A percentile compares a stretch with the other conserved stretches of the same genome.
These are phyloP conservation scores for Myrmaecium sp. DNA, from an alignment of 2,329 filamentous ascomycete species.

Conservation along the genomic window DNA sequence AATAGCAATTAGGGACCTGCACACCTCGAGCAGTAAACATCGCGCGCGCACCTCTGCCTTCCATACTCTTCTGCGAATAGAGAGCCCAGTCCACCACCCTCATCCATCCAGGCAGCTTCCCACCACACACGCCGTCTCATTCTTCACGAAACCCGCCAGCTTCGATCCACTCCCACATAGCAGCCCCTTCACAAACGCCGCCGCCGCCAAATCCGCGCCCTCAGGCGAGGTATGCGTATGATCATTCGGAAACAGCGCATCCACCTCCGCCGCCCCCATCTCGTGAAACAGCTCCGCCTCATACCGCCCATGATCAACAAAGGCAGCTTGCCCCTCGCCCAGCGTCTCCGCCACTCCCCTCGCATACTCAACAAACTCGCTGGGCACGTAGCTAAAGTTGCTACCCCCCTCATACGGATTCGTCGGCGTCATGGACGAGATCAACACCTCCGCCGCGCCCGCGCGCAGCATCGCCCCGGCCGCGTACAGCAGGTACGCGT, in stretches of 20 bases:
- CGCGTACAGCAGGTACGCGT: conserved; percentile 42
- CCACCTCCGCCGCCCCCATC: conserved; percentile 32
- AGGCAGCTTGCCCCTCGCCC: conserved; percentile 29
- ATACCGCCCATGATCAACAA: conserved; percentile 45
- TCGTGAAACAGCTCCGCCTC: conserved; percentile 35
- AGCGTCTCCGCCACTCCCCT: conserved; percentile 26
- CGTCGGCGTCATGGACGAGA: conserved; percentile 43
- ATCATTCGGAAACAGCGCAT: conserved; percentile 39
- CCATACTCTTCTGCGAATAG: too few species aligned
- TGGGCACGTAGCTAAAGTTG: conserved; percentile 30
- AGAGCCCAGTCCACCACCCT: too few species aligned
- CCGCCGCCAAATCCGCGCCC: conserved; percentile 38
- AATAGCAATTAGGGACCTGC: too few species aligned
- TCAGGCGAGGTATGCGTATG: conserved; percentile 44
- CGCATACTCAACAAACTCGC: conserved; percentile 41
- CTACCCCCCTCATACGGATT: conserved; percentile 44
- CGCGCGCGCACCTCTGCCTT: too few species aligned
- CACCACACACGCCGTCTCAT: conserved; percentile 13
- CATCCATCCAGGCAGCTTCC: conserved; percentile 13
- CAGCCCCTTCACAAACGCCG: conserved; percentile 42
- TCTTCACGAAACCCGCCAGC: conserved; percentile 23
- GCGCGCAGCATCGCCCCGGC: conserved; percentile 35
- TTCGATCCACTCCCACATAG: conserved; percentile 31
- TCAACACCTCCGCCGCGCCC: conserved; percentile 40
- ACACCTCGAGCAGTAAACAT: too few species aligned